These are phyloP conservation scores for Neophaeococcomyces aloes DNA, from an alignment of 2,329 filamentous ascomycete species.

Conservation along the genomic window DNA sequence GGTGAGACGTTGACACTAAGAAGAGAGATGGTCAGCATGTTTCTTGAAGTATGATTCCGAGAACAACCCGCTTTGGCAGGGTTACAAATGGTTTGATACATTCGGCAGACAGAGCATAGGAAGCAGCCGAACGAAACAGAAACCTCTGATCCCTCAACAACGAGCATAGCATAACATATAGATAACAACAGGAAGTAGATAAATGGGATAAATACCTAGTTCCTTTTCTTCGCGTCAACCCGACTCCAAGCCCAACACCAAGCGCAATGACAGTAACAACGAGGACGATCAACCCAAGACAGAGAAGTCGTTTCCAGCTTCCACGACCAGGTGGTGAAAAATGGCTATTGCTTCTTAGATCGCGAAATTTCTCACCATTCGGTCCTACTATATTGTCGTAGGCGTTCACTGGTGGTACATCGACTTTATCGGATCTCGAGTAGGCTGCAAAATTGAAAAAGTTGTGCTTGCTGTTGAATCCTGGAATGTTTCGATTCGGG, in stretches of 20 bases:
- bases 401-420: slow-evolving; percentile 22
- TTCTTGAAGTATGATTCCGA: background rate
- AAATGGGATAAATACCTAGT: slow-evolving; percentile 14
- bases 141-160: slow-evolving; percentile 5
- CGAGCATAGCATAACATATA: slow-evolving; percentile 9
- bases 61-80: background rate
- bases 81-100: background rate
- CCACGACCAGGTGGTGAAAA: background rate
- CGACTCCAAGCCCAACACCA: slow-evolving; percentile 25
- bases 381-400: slow-evolving; percentile 19
- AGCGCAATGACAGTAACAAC: slow-evolving; percentile 21
- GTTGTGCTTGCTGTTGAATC: slow-evolving; percentile 6
- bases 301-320: slow-evolving; percentile 23
- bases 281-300: slow-evolving; percentile 24
- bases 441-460: slow-evolving; percentile 13
- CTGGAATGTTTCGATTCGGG: slow-evolving; percentile 14
- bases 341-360: slow-evolving; percentile 19
- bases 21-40: background rate
- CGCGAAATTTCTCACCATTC: slow-evolving; percentile 19
- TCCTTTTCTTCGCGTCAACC: slow-evolving; percentile 23
- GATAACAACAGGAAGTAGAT: background rate
- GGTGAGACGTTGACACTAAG: background rate
- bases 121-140: slow-evolving; percentile 5
- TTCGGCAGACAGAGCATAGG: background rate
- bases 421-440: slow-evolving; percentile 11